Conservation (phyloP, 805 yeast species). For the Maudiozyma serrabonitensis region DNA sequence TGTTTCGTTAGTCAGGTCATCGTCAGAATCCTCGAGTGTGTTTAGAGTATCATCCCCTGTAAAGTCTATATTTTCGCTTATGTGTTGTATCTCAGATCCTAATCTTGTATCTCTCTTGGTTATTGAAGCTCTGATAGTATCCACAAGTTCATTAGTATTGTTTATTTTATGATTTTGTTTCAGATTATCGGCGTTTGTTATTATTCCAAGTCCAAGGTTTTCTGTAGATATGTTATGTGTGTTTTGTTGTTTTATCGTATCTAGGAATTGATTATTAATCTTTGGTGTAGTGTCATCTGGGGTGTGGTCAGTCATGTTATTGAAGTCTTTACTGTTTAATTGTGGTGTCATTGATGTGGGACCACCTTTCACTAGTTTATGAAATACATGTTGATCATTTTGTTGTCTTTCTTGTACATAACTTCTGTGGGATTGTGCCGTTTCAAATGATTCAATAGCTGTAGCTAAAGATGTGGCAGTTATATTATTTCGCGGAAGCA, state of each 20-base stretch:
- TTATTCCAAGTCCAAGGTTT: background rate
- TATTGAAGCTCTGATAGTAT: conserved; percentile 16
- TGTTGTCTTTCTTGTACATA: background rate
- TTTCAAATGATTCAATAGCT: conserved; percentile 4
- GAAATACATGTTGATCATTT: background rate
- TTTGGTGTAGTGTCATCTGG: background rate
- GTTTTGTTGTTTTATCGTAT: background rate
- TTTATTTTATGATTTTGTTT: background rate
- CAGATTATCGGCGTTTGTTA: background rate
- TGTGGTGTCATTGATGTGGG: background rate
- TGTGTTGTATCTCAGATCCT: background rate
- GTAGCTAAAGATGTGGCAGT: background rate
- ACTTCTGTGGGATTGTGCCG: conserved; percentile 4
- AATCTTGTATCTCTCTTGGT: conserved; percentile 2
- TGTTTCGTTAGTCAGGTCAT: background rate
- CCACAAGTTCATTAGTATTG: conserved; percentile 5
- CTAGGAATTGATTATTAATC: background rate
- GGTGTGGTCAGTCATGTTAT: background rate
- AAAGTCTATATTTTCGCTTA: background rate
- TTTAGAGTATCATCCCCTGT: conserved; percentile 2
- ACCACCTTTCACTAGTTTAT: background rate
- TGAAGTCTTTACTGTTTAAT: background rate
- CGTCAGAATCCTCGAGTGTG: background rate
- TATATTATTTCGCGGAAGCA: background rate
- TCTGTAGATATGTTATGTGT: background rate